These are phyloP conservation scores for Cladophialophora psammophila DNA, from an alignment of 2,329 filamentous ascomycete species.

Conservation along the genomic window DNA sequence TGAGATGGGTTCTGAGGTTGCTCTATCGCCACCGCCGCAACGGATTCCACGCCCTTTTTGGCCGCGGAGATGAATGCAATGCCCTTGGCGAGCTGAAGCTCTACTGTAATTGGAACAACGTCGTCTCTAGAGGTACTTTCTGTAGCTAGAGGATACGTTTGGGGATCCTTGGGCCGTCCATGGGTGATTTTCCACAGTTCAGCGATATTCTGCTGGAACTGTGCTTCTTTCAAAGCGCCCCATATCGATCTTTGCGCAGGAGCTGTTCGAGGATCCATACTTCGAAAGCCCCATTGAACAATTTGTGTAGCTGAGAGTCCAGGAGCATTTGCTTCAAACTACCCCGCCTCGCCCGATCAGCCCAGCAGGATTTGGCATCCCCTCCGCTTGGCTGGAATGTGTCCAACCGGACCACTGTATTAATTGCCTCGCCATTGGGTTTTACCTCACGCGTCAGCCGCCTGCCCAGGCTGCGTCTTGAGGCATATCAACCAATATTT, in stretches of 20 bases:
- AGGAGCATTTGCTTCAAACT: too few species aligned
- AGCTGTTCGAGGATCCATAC: not conserved
- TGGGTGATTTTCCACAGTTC: not conserved
- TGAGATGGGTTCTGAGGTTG: not conserved
- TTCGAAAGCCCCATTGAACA: too few species aligned
- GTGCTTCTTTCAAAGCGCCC: not conserved
- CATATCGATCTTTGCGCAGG: not conserved
- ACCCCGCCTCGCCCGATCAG: too few species aligned
- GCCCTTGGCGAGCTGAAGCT: not conserved
- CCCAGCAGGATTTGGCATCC: too few species aligned
- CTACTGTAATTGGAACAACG: not conserved
- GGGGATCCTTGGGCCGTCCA: not conserved
- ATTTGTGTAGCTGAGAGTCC: too few species aligned
- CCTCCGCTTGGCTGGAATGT: too few species aligned
- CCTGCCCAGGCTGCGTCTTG: too few species aligned
- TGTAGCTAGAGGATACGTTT: not conserved
- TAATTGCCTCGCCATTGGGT: too few species aligned
- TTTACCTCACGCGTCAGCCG: too few species aligned
- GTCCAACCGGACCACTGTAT: too few species aligned
- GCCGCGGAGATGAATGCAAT: not conserved
- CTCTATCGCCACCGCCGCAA: not conserved
- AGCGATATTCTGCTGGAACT: not conserved
- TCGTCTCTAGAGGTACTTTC: not conserved
- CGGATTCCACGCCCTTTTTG: not conserved
- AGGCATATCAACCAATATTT: too few species aligned